Base-by-base conservation (phyloP, 164 flowering plant genomes). In the Dillenia suffruticosa region DNA sequence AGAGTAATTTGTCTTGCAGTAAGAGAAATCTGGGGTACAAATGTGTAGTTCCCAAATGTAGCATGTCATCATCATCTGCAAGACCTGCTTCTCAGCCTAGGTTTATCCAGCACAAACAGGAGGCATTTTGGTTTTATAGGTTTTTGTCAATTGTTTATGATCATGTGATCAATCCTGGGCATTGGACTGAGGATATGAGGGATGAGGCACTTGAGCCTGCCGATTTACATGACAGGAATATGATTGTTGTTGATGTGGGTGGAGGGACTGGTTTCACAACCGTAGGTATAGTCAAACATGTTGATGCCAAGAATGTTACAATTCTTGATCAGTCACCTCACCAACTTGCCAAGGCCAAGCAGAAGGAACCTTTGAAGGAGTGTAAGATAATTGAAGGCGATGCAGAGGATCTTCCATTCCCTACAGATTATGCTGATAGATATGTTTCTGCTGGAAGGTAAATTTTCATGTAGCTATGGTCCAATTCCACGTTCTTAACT, bases 121-220 rank as follows among this genome's bases (percentile, higher is more conserved):
- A 84, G 79, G 96, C 96, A 0, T 88, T 86, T 68, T 86, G 85
- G 96, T 88, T 86, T 71, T 88, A 88, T 49, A 77, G 96, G 58
- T 86, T 84, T 51, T 75, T 88, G 2, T 86, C 92, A 3, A 81
- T 86, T 32, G 80, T 86, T 43, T 86, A 88, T 66, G 92, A 86
- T 70, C 88, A 82, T 64, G 66, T 86, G 44, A 80, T 84, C 62
- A 88, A 86, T 69, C 92, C 90, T 44, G 85, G 84, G 45, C 95
- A 88, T 59, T 85, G 96, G 96, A 89, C 92, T 54, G 92, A 89
- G 77, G 89, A 85, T 46, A 89, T 89, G 89, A 74, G 96, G 69
- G 90, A 89, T 53, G 90, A 89, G 0, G 92, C 96, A 1, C 87
- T 89, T 24, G 92, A 85, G 75, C 84, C 88, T 3, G 90, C 90